A percentile compares a stretch with the other conserved stretches of the same genome.
These are phyloP conservation scores for Fusarium odoratissimum DNA, from an alignment of 2,329 filamentous ascomycete genomes.

Conservation along the genomic window DNA sequence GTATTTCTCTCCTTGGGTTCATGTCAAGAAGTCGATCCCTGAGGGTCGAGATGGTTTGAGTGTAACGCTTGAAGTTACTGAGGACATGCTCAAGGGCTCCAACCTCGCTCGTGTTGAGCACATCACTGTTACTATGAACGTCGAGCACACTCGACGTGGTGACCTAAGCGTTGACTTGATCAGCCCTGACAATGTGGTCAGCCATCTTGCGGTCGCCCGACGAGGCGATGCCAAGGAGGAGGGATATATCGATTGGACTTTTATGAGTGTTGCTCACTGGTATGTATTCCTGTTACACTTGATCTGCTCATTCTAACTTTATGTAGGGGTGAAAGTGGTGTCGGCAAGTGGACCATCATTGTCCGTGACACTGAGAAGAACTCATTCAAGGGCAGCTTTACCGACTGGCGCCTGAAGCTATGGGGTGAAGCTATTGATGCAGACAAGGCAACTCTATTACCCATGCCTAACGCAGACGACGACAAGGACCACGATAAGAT, in stretches of 20 bases:
- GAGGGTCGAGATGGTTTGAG: conserved; percentile 84
- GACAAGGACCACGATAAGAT: conserved; percentile 82
- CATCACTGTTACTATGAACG: conserved; percentile 97
- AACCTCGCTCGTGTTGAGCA: conserved; percentile 92
- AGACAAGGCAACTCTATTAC: conserved; percentile 76
- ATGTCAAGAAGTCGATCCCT: conserved; percentile 86
- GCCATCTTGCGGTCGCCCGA: conserved; percentile 83
- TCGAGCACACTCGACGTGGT: conserved; percentile 86
- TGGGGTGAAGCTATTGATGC: conserved; percentile 91
- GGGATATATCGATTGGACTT: conserved; percentile 96
- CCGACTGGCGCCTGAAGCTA: conserved; percentile 92
- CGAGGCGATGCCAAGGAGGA: conserved; percentile 71
- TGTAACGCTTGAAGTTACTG: conserved; percentile 83
- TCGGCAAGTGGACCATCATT: conserved; percentile 91
- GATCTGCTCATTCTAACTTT: conserved; percentile 45
- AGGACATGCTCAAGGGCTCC: conserved; percentile 81
- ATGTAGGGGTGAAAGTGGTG: conserved; percentile 82
- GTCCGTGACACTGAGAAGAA: conserved; percentile 88
- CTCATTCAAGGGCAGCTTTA: conserved; percentile 79
- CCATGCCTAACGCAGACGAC: conserved; percentile 84
- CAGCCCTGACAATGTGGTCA: conserved; percentile 84
- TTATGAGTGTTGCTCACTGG: conserved; percentile 98
- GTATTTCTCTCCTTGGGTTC: conserved; percentile 93
- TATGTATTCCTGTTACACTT: conserved; percentile 56
- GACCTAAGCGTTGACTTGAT: conserved; percentile 93